Base-by-base conservation (phyloP, 2,329 filamentous ascomycete species). In the Colletotrichum lini region DNA sequence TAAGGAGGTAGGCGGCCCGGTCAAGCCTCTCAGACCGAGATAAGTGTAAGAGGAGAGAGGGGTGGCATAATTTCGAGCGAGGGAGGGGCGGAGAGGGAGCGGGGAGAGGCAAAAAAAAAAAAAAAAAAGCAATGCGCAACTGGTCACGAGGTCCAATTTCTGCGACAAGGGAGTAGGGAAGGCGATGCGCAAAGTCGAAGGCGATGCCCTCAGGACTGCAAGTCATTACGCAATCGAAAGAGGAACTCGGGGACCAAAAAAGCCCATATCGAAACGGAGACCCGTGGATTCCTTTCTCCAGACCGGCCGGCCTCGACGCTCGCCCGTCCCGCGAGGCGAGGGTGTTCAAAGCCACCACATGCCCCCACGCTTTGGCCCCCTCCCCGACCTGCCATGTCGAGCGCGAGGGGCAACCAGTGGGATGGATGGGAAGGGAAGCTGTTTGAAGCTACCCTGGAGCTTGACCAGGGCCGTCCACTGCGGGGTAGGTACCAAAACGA, bases 161-260 rank as follows among this genome's bases (percentile, higher is more conserved):
- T 68, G 52, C 35, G 68, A 68, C 68, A 68, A 68, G 58, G 65
- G 53, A 71, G 18, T 35, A 35, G 30, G 23, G 21, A 30, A 49
- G 54, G 44, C 23, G 23, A 50, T 16, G 26, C 21, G 44, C 26
- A 15, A n/a, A 58, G 35, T 68, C n/a, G 42, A 21, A 44, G 53
- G 58, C 58, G 45, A 61, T 26, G 12, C n/a, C 56, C 26, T 47
- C n/a, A 13, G 42, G 12, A 52, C 13, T 21, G 45, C 30, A 61
- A 52, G 18, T 38, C 53, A 65, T 69, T 45, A 59, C 53, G 60
- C 53, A 65, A 58, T 23, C 23, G 23, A 59, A 60, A 60, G 15
- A 15, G 9, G 47, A 15, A 18, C 40, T 54, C 16, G 35, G 23
- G 26, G 12, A 52, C 21, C n/a, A 44, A 42, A 35, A 10, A 18